A percentile compares a stretch with the other conserved stretches of the same genome.
phyloP scores from a whole-genome alignment of 1,284 basidiomycete species.

The Boletus mariae region DNA sequence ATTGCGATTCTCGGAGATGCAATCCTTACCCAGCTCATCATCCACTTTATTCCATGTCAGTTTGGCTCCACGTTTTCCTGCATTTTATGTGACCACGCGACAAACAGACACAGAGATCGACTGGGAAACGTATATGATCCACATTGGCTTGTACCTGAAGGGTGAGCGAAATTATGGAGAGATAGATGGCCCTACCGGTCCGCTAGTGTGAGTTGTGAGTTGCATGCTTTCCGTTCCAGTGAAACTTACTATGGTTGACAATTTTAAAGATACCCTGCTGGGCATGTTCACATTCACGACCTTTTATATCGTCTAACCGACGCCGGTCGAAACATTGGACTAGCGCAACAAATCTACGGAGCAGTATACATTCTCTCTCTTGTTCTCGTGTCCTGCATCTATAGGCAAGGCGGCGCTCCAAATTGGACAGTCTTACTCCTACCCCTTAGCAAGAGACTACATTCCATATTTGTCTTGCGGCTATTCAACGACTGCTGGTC shows the following conservation, averaged over 20 bases:
- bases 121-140: conserved; percentile 91
- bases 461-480: conserved; percentile 90
- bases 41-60: conserved; percentile 79
- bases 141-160: conserved; percentile 73
- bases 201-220: conserved; percentile 71
- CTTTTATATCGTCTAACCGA: conserved; percentile 67
- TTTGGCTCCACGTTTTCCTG: conserved; percentile 14
- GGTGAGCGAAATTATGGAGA: conserved; percentile 87
- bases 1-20: conserved; percentile 72
- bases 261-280: conserved; percentile 82
- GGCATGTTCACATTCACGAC: conserved; percentile 85
- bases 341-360: conserved; percentile 80
- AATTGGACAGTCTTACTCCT: conserved; percentile 80
- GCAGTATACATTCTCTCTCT: conserved; percentile 69
- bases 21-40: conserved; percentile 71
- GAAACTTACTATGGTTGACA: conserved; percentile 3
- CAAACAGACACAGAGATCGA: conserved; percentile 96
- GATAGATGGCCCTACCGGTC: conserved; percentile 89
- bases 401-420: conserved; percentile 63
- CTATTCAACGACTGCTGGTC: conserved; percentile 97
- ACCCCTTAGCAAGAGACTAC: conserved; percentile 86
- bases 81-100: conserved; percentile 14
- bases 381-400: conserved; percentile 63
- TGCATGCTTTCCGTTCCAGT: not conserved
- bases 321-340: conserved; percentile 56